Evolutionary conservation across 345 rosid species (phyloP).

Genomic region (Eucalyptus tenuipes): DNA sequence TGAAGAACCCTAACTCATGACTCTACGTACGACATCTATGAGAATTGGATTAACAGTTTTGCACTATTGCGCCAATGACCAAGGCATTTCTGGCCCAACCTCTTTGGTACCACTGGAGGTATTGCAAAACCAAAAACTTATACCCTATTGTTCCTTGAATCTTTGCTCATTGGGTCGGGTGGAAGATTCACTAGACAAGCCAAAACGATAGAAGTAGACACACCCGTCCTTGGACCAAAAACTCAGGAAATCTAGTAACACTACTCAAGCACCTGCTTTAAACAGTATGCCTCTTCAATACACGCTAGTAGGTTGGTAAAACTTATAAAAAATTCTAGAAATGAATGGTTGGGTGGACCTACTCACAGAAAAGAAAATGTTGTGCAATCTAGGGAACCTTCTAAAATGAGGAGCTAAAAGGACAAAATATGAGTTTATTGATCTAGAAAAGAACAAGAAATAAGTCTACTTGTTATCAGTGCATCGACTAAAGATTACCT

Average conservation of each 20-base stretch:
- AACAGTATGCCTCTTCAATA: not conserved
- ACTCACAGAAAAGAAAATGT: not conserved
- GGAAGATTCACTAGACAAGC: not conserved
- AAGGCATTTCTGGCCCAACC: not conserved
- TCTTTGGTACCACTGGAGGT: not conserved
- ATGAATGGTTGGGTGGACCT: not conserved
- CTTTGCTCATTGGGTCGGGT: not conserved
- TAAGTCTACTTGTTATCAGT: not conserved
- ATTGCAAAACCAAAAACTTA: not conserved
- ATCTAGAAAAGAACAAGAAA: not conserved
- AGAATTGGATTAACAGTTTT: not conserved
- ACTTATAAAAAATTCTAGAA: not conserved
- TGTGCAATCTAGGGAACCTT: not conserved
- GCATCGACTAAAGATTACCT: constrained; percentile 23
- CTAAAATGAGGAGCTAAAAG: not conserved
- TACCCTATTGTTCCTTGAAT: not conserved
- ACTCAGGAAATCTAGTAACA: not conserved
- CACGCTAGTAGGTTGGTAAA: not conserved
- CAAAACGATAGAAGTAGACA: not conserved
- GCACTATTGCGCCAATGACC: not conserved
- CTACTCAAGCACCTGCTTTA: not conserved
- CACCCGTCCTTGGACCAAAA: not conserved
- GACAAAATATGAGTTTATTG: not conserved
- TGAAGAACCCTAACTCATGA: not conserved
- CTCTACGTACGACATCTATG: not conserved